phyloP scores from a whole-genome alignment of 108 stramenopile genomes.

The Nannochloropsis salina region DNA sequence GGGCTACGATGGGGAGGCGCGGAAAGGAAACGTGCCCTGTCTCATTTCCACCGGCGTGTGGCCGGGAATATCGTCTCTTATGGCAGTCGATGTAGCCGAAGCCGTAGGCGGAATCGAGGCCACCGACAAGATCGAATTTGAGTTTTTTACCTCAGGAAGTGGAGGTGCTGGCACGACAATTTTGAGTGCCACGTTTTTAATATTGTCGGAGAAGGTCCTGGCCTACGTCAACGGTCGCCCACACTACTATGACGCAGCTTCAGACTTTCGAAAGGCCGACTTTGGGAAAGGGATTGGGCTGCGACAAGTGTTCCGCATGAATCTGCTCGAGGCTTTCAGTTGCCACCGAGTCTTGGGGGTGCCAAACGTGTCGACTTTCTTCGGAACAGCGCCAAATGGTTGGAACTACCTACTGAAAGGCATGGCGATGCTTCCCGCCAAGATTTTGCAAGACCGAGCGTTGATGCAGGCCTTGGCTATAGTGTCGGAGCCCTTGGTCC shows the following conservation, averaged over 20 bases:
- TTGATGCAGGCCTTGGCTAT: conserved; percentile 42
- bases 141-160: conserved; percentile 36
- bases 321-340: conserved; percentile 36
- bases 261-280: conserved; percentile 40
- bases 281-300: conserved; percentile 33
- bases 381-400: conserved; percentile 44
- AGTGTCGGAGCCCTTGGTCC: conserved; percentile 39
- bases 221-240: conserved; percentile 29
- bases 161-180: conserved; percentile 42
- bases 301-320: conserved; percentile 36
- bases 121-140: conserved; percentile 36
- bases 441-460: conserved; percentile 39
- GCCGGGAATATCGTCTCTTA: conserved; percentile 40
- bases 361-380: conserved; percentile 32
- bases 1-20: conserved; percentile 22
- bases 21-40: conserved; percentile 32
- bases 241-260: conserved; percentile 31
- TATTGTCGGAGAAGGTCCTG: conserved; percentile 39
- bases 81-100: conserved; percentile 36
- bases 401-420: conserved; percentile 48
- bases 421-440: conserved; percentile 41
- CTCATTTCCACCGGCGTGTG: conserved; percentile 44
- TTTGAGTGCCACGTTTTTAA: conserved; percentile 42
- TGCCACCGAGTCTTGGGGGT: conserved; percentile 37
- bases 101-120: conserved; percentile 28